A percentile compares a stretch with the other conserved stretches of the same genome.
phyloP scores from a whole-genome alignment of 352 stramenopile genomes.

The Pythium chondricola region DNA sequence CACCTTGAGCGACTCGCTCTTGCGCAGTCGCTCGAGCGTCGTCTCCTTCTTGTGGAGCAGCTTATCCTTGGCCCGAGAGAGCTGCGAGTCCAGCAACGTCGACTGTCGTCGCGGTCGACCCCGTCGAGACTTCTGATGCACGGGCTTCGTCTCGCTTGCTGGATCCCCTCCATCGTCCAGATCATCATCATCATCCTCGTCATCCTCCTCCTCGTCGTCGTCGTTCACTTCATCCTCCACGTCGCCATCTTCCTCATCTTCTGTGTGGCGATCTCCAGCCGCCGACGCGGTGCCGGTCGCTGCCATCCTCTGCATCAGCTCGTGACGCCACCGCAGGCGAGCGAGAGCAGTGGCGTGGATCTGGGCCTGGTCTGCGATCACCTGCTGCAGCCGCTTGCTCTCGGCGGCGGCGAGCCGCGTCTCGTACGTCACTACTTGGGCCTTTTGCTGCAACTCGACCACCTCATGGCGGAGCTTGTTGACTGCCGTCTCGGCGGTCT shows the following conservation, averaged over 20 bases:
- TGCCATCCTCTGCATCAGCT: slow-evolving; percentile 51
- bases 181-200: background rate
- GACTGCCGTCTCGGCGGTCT: slow-evolving; percentile 52
- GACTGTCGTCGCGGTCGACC: background rate
- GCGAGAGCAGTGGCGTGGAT: slow-evolving; percentile 62
- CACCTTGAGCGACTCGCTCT: slow-evolving; percentile 51
- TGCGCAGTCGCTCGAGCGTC: slow-evolving; percentile 42
- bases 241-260: background rate
- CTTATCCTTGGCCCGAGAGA: slow-evolving; percentile 63
- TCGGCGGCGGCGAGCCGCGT: slow-evolving; percentile 50
- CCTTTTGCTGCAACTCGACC: slow-evolving; percentile 60
- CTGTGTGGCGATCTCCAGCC: background rate
- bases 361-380: slow-evolving; percentile 56
- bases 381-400: slow-evolving; percentile 54
- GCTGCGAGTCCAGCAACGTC: slow-evolving; percentile 29
- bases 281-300: background rate
- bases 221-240: background rate
- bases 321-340: slow-evolving; percentile 58
- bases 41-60: slow-evolving; percentile 74
- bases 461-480: slow-evolving; percentile 61
- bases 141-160: background rate
- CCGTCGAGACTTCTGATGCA: background rate
- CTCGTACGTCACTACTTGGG: slow-evolving; percentile 68
- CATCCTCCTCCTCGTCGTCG: background rate
- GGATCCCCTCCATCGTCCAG: background rate